Conservation (phyloP, 306 rosid genomes). For the Trichosanthes cucumerina region DNA sequence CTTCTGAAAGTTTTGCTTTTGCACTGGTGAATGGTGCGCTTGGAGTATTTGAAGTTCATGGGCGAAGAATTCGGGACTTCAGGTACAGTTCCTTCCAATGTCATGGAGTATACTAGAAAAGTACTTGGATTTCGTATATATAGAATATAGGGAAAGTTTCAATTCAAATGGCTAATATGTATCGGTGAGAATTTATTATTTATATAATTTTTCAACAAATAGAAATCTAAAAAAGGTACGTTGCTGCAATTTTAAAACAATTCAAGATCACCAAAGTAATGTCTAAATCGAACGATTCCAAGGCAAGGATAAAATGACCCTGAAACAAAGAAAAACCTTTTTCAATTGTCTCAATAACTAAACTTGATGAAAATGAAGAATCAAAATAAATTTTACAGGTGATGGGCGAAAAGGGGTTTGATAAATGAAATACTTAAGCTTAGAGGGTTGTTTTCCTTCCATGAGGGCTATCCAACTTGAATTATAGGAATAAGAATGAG, state of each 20-base stretch:
- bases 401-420: neutral
- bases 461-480: neutral
- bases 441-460: neutral
- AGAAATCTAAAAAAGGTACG: neutral
- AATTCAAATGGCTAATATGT: neutral
- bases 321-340: neutral
- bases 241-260: neutral
- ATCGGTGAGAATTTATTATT: neutral
- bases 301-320: neutral
- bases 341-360: neutral
- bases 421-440: neutral
- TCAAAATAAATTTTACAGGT: neutral
- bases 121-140: neutral
- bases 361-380: neutral
- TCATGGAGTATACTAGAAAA: conserved; percentile 1
- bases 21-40: conserved; percentile 93
- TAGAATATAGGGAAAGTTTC: neutral
- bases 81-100: conserved; percentile 39
- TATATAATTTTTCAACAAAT: neutral
- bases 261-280: neutral
- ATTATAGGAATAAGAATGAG: neutral
- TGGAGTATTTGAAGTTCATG: conserved; percentile 96
- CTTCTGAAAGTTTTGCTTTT: conserved; percentile 93
- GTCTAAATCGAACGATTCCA: neutral
- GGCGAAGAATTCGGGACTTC: conserved; percentile 92